Conservation (phyloP, 1,284 basidiomycete genomes). For the Inonotus obliquus region DNA sequence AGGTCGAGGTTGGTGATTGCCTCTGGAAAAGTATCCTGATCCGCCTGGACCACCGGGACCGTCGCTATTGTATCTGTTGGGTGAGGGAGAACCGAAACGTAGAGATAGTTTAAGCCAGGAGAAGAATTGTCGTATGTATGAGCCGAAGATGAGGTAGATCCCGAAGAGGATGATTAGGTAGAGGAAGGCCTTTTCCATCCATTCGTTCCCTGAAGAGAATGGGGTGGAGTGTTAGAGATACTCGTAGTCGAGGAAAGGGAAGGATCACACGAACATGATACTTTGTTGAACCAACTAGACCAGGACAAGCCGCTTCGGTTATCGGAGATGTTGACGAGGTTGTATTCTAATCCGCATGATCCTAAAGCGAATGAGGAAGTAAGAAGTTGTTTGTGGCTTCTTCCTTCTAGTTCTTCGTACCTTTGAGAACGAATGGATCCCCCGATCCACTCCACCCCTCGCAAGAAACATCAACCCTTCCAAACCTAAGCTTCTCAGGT, state of each 20-base stretch:
- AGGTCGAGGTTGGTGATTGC: no score
- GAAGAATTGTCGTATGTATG: background rate
- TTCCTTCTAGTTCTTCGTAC: conserved; percentile 34
- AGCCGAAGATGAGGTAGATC: conserved; percentile 39
- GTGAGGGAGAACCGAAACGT: background rate
- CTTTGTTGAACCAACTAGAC: background rate
- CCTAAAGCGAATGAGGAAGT: conserved; percentile 37
- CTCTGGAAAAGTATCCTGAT: no score
- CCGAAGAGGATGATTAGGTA: conserved; percentile 51
- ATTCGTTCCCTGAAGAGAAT: background rate
- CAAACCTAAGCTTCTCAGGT: conserved; percentile 75
- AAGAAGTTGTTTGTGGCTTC: background rate
- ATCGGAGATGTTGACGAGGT: conserved; percentile 61
- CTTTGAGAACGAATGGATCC: conserved; percentile 82
- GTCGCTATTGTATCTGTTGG: background rate
- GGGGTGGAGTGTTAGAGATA: background rate
- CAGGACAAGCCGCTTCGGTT: conserved; percentile 20
- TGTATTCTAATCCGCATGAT: conserved; percentile 80
- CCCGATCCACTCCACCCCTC: conserved; percentile 83
- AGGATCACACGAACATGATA: conserved; percentile 22
- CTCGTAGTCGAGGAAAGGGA: background rate
- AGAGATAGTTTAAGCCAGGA: background rate
- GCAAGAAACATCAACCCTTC: conserved; percentile 79
- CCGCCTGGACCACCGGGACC: conserved; percentile 1
- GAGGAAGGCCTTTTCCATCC: conserved; percentile 39